Evolutionary conservation across 306 rosid genomes (phyloP).

Genomic region (Cucumis sativus): DNA sequence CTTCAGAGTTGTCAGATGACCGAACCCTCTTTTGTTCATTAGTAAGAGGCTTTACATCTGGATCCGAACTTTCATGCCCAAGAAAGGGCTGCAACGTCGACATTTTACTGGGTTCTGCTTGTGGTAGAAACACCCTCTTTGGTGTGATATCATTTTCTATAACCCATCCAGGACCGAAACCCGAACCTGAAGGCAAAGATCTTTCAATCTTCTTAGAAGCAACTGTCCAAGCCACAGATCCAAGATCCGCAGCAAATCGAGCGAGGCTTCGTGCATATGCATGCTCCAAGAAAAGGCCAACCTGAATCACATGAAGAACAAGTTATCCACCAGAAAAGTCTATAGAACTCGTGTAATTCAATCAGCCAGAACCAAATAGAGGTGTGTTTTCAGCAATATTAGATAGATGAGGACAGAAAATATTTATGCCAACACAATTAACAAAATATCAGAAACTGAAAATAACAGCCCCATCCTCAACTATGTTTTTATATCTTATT

Average conservation of each 20-base stretch:
- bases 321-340: constrained; percentile 10
- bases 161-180: constrained; percentile 62
- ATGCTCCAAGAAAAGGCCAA: constrained; percentile 44
- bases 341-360: background rate
- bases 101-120: constrained; percentile 12
- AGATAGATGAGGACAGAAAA: background rate
- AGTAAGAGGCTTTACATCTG: constrained; percentile 11
- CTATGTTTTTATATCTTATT: background rate
- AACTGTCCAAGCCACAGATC: constrained; percentile 43
- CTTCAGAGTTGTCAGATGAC: constrained; percentile 17
- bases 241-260: constrained; percentile 45
- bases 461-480: background rate
- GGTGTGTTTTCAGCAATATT: background rate
- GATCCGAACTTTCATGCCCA: constrained; percentile 9
- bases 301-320: constrained; percentile 31
- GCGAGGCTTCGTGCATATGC: constrained; percentile 58
- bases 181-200: constrained; percentile 29
- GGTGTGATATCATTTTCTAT: constrained; percentile 38
- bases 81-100: constrained; percentile 15
- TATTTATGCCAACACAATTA: background rate
- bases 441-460: background rate
- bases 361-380: background rate
- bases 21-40: constrained; percentile 16
- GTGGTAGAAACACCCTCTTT: constrained; percentile 12
- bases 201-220: constrained; percentile 40